Percentiles rank a stretch among this genome's conserved stretches.
These are phyloP conservation scores for Schizosaccharomyces octosporus DNA, from an alignment of 805 yeast genomes.

Conservation along the genomic window DNA sequence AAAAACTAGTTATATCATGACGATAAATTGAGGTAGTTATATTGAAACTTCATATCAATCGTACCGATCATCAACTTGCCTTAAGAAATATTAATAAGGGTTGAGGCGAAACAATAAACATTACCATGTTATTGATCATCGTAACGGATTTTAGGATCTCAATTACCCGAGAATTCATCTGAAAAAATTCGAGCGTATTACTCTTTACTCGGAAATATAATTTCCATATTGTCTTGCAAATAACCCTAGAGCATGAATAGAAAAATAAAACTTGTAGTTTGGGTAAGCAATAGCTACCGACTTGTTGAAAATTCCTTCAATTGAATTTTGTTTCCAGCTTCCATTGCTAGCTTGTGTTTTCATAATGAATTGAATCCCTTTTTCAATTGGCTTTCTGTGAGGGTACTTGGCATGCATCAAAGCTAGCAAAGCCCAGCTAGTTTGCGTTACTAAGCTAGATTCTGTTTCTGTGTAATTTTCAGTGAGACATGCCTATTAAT, in stretches of 20 bases:
- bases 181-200: too few relatives aligned
- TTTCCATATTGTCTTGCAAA: conserved; percentile 16
- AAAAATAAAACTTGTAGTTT: conserved; percentile 65
- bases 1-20: too few relatives aligned
- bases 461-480: conserved; percentile 3
- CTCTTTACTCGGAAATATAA: not conserved
- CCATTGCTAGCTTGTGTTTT: conserved; percentile 48
- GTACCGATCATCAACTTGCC: too few relatives aligned
- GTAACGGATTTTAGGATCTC: too few relatives aligned
- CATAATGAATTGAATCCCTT: conserved; percentile 40
- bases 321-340: conserved; percentile 61
- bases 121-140: too few relatives aligned
- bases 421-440: conserved; percentile 80
- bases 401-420: conserved; percentile 65
- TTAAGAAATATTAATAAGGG: too few relatives aligned
- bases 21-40: too few relatives aligned
- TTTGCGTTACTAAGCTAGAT: conserved; percentile 49
- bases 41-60: too few relatives aligned
- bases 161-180: too few relatives aligned
- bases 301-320: conserved; percentile 92
- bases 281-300: conserved; percentile 56
- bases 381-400: conserved; percentile 29
- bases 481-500: not conserved
- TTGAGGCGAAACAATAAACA: too few relatives aligned
- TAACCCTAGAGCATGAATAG: conserved; percentile 80